Percentiles rank a stretch among this genome's conserved stretches.
Evolutionary conservation across 768 basidiomycete species (phyloP).

Genomic region (Podaxis sp.): DNA sequence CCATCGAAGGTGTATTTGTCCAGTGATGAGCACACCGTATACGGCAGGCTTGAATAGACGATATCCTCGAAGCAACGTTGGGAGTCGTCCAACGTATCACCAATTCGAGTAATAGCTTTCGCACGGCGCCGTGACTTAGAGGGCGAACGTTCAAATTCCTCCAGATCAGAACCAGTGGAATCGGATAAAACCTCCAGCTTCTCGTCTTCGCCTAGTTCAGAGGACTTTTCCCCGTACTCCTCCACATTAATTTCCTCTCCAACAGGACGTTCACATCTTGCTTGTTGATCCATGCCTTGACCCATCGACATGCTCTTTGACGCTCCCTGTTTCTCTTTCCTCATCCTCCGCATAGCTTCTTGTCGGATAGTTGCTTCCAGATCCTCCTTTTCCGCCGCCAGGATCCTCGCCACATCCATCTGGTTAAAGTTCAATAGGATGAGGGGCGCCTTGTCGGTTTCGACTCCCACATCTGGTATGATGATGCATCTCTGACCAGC

Average conservation of each 20-base stretch:
- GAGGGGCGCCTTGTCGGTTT: constrained; percentile 9
- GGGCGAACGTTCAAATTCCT: neutral
- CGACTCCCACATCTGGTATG: constrained; percentile 17
- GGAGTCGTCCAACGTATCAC: constrained; percentile 4
- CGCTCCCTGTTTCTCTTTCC: neutral
- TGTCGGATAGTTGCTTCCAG: neutral
- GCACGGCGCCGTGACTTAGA: neutral
- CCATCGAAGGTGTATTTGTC: constrained; percentile 26
- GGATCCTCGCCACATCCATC: constrained; percentile 19
- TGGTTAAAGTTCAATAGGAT: constrained; percentile 30
- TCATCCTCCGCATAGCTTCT: neutral
- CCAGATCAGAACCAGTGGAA: neutral
- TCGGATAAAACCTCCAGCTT: neutral
- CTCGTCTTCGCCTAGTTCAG: neutral
- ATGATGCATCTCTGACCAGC: constrained; percentile 33
- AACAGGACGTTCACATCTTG: neutral
- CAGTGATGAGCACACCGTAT: constrained; percentile 20
- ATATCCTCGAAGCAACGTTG: constrained; percentile 15
- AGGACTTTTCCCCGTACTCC: neutral
- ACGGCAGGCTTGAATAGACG: constrained; percentile 24
- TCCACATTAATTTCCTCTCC: neutral
- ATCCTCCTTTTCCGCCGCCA: constrained; percentile 7
- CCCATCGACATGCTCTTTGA: neutral
- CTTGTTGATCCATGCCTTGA: neutral
- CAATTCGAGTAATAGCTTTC: neutral